These are phyloP conservation scores for Hyaloperonospora brassicae DNA, from an alignment of 352 stramenopile genomes.

Conservation along the genomic window DNA sequence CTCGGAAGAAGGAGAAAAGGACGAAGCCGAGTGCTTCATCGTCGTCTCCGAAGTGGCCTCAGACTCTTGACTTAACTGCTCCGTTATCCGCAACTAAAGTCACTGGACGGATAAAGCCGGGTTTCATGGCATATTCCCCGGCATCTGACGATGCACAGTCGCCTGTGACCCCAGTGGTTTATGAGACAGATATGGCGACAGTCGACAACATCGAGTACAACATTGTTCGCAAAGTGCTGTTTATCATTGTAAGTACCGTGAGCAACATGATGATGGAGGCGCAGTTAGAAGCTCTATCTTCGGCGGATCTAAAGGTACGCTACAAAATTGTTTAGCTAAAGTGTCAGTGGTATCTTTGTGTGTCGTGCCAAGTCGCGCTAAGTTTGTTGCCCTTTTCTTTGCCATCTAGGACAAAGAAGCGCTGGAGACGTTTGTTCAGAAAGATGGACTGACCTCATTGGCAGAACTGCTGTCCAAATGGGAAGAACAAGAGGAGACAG, in stretches of 20 bases:
- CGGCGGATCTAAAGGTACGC: slow-evolving; percentile 34
- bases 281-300: slow-evolving; percentile 31
- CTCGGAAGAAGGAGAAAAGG: slow-evolving; percentile 9
- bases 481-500: slow-evolving; percentile 35
- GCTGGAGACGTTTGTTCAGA: slow-evolving; percentile 40
- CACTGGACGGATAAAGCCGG: slow-evolving; percentile 7
- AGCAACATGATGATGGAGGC: slow-evolving; percentile 20
- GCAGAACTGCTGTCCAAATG: slow-evolving; percentile 39
- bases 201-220: slow-evolving; percentile 32
- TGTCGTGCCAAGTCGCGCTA: background rate
- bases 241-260: slow-evolving; percentile 42
- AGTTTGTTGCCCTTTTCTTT: background rate
- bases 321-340: slow-evolving; percentile 1
- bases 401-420: slow-evolving; percentile 37
- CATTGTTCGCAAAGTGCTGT: slow-evolving; percentile 53
- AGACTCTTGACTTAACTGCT: slow-evolving; percentile 22
- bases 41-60: slow-evolving; percentile 28
- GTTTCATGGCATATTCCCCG: slow-evolving; percentile 5
- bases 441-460: slow-evolving; percentile 41
- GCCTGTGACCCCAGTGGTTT: slow-evolving; percentile 12
- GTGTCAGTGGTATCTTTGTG: background rate
- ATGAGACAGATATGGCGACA: slow-evolving; percentile 18
- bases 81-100: slow-evolving; percentile 9
- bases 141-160: slow-evolving; percentile 5
- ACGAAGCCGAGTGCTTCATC: slow-evolving; percentile 9